Evolutionary conservation across 768 basidiomycete genomes (phyloP), one percentile per base, ranked within the genome.

Genomic region (Hysterangium stoloniferum): DNA sequence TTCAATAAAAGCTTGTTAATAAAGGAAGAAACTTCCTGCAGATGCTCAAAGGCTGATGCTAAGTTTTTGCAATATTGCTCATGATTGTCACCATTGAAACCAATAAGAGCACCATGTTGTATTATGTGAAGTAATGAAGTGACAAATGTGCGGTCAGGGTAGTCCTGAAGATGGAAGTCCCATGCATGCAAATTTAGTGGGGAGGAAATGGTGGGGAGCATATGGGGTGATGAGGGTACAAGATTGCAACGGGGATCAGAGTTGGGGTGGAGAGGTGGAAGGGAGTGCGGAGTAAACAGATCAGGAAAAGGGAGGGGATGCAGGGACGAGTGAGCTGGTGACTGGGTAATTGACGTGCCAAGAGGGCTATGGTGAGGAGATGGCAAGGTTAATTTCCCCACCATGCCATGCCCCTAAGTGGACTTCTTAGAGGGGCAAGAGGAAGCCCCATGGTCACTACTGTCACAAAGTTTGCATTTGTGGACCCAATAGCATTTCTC

Each of bases 21-120:
- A 34, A 53, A 47, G n/a, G 35, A 19, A 27, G 55, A 47, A 38
- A 57, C 36, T n/a, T 48, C 33, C 32, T 41, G 24, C 7, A 54
- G n/a, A 43, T 48, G 51, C 17, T 54, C 51, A 24, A 35, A 47
- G 27, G 56, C 54, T 25, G 58, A 56, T 13, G 15, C 27, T 8
- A 59, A 45, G 45, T 62, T 62, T 2, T 20, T 19, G 46, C 58
- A 59, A 12, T 40, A 45, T 44, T 62, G 55, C 8, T 17, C 20
- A 28, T 3, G 15, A 24, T 6, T 4, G 9, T 4, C 11, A 6
- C 53, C 53, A 33, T 40, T 27, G 41, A 54, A 54, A 17, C 53
- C 53, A n/a, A 54, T 22, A 37, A 42, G 32, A 1, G 53, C 53
- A 42, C 49, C 53, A 44, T 48, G 45, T 1, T 54, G 34, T 13